Conservation (phyloP, 2,329 filamentous ascomycete genomes). For the Orbilia blumenaviensis region DNA sequence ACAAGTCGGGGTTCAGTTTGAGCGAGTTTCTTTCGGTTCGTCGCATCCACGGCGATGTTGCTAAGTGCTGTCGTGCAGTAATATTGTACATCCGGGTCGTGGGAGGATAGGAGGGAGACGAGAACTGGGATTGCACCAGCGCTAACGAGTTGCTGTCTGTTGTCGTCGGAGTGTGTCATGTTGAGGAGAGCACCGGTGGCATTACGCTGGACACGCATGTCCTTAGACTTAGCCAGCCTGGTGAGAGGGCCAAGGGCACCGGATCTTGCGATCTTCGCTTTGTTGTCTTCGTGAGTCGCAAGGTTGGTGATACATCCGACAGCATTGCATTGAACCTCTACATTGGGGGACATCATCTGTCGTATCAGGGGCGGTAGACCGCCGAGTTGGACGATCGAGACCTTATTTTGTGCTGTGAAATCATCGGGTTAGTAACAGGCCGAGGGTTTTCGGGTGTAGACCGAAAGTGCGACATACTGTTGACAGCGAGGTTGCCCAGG, state of each 20-base stretch:
- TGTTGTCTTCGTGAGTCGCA: slow-evolving; percentile 98
- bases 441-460: slow-evolving; percentile 39
- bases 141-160: slow-evolving; percentile 95
- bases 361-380: slow-evolving; percentile 90
- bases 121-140: slow-evolving; percentile 97
- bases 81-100: slow-evolving; percentile 97
- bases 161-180: slow-evolving; percentile 99
- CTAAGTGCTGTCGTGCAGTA: slow-evolving; percentile 98
- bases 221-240: slow-evolving; percentile 91
- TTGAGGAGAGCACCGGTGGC: slow-evolving; percentile 95
- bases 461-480: slow-evolving; percentile 71
- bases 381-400: slow-evolving; percentile 90
- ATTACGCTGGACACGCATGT: slow-evolving; percentile 98
- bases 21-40: slow-evolving; percentile 88
- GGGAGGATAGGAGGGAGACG: slow-evolving; percentile 89
- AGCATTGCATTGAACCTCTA: slow-evolving; percentile 98
- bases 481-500: slow-evolving; percentile 93
- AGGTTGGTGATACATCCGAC: slow-evolving; percentile 99
- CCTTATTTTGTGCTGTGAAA: slow-evolving; percentile 92
- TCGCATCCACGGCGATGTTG: slow-evolving; percentile 95
- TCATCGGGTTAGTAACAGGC: slow-evolving; percentile 61
- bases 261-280: slow-evolving; percentile 95
- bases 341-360: slow-evolving; percentile 97
- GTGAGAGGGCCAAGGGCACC: slow-evolving; percentile 91
- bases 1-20: slow-evolving; percentile 91